Conservation (phyloP, 1,139 yeast genomes). For the Candida sp. region DNA sequence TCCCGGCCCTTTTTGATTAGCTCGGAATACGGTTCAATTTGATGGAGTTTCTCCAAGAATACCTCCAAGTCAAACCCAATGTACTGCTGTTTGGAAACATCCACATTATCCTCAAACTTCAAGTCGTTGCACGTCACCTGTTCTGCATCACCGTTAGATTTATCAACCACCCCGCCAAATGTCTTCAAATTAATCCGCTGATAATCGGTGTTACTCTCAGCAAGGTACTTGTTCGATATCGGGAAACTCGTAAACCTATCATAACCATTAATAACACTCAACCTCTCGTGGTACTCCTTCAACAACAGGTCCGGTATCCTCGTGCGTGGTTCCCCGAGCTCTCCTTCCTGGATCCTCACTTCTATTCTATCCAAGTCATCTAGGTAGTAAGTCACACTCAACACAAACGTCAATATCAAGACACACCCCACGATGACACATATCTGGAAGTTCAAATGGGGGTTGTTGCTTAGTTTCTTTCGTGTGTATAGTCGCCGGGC, state of each 20-base stretch:
- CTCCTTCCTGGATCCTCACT: too few relatives aligned
- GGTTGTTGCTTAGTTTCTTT: not conserved
- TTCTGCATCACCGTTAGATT: not conserved
- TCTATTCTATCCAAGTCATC: not conserved
- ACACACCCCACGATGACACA: not conserved
- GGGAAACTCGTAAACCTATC: not conserved
- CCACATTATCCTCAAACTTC: not conserved
- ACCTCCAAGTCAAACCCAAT: not conserved
- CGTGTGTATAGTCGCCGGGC: too few relatives aligned
- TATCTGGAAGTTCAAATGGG: not conserved
- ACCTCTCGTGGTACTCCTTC: not conserved
- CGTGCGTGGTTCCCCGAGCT: too few relatives aligned
- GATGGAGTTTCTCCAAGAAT: not conserved
- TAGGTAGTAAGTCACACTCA: not conserved
- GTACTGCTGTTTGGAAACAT: not conserved
- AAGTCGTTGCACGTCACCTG: not conserved
- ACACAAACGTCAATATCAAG: not conserved
- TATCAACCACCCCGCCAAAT: not conserved
- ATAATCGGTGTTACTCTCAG: not conserved
- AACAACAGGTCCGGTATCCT: not conserved
- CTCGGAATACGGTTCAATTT: conserved; percentile 17
- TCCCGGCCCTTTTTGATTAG: conserved; percentile 21
- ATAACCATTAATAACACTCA: not conserved
- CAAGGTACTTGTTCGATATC: not conserved
- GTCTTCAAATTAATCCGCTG: not conserved